These are phyloP conservation scores for Lentinus brumalis DNA, from an alignment of 768 basidiomycete genomes.

Conservation along the genomic window DNA sequence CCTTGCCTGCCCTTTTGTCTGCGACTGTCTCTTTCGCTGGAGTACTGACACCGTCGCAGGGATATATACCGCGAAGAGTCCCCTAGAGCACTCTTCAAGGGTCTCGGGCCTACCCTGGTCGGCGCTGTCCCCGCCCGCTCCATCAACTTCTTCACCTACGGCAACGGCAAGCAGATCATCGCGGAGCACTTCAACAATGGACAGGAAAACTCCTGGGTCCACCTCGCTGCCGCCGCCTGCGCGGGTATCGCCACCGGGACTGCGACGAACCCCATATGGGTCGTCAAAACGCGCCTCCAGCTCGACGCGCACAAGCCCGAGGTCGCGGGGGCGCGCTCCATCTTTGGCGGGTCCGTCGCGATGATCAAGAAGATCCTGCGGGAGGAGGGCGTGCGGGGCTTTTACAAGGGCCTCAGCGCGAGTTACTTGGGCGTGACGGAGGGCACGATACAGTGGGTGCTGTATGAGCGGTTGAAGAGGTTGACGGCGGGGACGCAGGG, in stretches of 20 bases:
- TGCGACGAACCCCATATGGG: conserved; percentile 98
- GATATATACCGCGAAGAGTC: conserved; percentile 91
- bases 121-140: conserved; percentile 95
- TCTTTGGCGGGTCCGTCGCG: conserved; percentile 54
- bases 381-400: conserved; percentile 82
- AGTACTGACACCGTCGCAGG: conserved; percentile 38
- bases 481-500: conserved; percentile 57
- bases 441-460: conserved; percentile 94
- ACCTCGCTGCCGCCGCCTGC: conserved; percentile 80
- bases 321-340: conserved; percentile 24
- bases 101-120: conserved; percentile 90
- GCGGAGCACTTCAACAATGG: conserved; percentile 81
- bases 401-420: conserved; percentile 95
- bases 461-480: conserved; percentile 91
- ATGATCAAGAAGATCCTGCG: conserved; percentile 75
- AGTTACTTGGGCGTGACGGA: conserved; percentile 96
- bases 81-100: conserved; percentile 87
- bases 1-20: no score
- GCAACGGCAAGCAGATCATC: conserved; percentile 92
- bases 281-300: conserved; percentile 96
- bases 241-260: conserved; percentile 89
- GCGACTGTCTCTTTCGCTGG: no score
- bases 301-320: conserved; percentile 38
- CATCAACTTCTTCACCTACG: conserved; percentile 98
- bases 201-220: conserved; percentile 81